phyloP scores from a whole-genome alignment of 225 moss, liverwort and hornwort genomes.

The Marchantia paleacea region DNA sequence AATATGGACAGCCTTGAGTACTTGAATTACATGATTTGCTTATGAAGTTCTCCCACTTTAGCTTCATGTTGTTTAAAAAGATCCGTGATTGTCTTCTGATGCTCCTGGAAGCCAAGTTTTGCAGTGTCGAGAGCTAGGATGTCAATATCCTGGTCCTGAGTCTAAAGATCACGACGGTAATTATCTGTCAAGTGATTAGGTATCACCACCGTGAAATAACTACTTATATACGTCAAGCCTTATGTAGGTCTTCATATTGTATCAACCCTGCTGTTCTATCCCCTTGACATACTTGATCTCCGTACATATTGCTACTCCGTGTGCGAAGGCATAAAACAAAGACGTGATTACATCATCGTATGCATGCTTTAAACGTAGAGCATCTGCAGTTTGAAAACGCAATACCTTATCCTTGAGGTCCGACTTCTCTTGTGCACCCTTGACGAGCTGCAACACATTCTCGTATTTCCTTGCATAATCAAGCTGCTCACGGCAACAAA shows the following conservation, averaged over 20 bases:
- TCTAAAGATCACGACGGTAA: neutral
- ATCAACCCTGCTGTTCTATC: no score
- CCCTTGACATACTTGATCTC: no score
- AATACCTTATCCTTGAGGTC: neutral
- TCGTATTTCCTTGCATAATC: constrained; percentile 29
- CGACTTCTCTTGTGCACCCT: constrained; percentile 11
- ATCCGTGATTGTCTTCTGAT: constrained; percentile 11
- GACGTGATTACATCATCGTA: no score
- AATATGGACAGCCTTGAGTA: neutral
- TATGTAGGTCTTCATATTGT: no score
- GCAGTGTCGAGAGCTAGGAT: neutral
- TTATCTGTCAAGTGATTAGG: neutral
- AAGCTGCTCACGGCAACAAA: constrained; percentile 14
- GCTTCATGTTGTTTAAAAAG: neutral
- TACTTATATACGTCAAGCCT: no score
- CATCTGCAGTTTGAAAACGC: neutral
- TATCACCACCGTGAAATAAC: neutral
- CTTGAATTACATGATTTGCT: constrained; percentile 25
- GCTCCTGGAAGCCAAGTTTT: constrained; percentile 10
- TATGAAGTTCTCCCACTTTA: constrained; percentile 13
- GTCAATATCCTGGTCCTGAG: neutral
- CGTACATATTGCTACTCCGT: no score
- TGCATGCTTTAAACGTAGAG: neutral
- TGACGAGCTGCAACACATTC: constrained; percentile 6
- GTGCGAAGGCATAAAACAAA: no score